Base-by-base conservation (phyloP, 2,329 filamentous ascomycete species). In the Escovopsis sp. region DNA sequence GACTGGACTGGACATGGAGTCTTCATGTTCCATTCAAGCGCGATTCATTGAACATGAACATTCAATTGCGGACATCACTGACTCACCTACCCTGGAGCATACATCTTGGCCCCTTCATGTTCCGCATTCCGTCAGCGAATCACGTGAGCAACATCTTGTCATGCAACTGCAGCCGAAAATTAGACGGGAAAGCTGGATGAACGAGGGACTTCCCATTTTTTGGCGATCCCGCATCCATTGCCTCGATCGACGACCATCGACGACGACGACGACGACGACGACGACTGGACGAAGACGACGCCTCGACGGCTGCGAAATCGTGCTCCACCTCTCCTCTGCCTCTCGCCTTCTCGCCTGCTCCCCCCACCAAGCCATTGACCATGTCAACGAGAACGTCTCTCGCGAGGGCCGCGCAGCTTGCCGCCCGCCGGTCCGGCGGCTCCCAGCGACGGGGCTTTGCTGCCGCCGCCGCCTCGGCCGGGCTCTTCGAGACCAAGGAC, bases 401-500 rank as follows among this genome's bases (percentile, higher is more conserved):
- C 56, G 62, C 67, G 54, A 63, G 66, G 62, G 65, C 62, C 57
- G 63, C 66, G 58, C 67, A 70, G 62, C 64, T 72, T 58, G 67
- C 68, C 51, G 59, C 65, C 51, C 66, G 70, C 48, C 61, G 65
- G 57, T 65, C 65, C 52, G 57, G 70, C 66, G 68, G 70, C 59
- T 71, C 60, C 41, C 64, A 63, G 52, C 60, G 54, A 49, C 65
- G 70, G 48, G 60, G 61, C 47, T 72, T 66, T 50, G 19, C 19
- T 21, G 70, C 82, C 49, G 64, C 81, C 68, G 61, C 65, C 45
- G 56, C 66, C 41, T 60, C 61, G 41, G 78, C 82, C 49, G 83
- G 87, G 64, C 76, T 81, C 59, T 98, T 92, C 67, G 79, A 94
- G 65, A 76, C 81, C 43, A 72, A 81, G 55, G 82, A 93, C 62